Conservation (phyloP, 805 yeast genomes). For the Cyberlindnera mississippiensis region DNA sequence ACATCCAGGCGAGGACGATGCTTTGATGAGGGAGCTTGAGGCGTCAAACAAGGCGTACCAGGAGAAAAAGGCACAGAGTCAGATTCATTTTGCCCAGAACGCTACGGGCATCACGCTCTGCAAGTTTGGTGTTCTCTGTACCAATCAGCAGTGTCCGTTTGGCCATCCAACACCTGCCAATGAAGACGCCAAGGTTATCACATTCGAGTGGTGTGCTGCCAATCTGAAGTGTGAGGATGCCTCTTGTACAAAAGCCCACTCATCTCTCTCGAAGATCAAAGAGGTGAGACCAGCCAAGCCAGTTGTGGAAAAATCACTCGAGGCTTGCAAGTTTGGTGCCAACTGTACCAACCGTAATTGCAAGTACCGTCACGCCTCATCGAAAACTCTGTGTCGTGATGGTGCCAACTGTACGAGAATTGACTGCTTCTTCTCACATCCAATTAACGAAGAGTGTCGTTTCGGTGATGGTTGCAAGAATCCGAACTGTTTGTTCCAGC, state of each 20-base stretch:
- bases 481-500: slow-evolving; percentile 65
- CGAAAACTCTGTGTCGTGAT: slow-evolving; percentile 72
- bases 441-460: slow-evolving; percentile 73
- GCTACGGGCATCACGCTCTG: slow-evolving; percentile 58
- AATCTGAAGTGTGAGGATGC: slow-evolving; percentile 62
- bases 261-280: slow-evolving; percentile 59
- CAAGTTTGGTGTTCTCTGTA: slow-evolving; percentile 71
- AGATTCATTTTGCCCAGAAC: slow-evolving; percentile 28
- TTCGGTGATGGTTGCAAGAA: slow-evolving; percentile 76
- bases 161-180: slow-evolving; percentile 92
- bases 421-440: slow-evolving; percentile 83
- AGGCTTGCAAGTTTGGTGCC: slow-evolving; percentile 77
- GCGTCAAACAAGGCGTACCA: slow-evolving; percentile 51
- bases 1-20: slow-evolving; percentile 84
- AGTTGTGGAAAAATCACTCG: slow-evolving; percentile 50
- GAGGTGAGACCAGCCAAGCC: slow-evolving; percentile 30
- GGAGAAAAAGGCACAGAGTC: slow-evolving; percentile 33
- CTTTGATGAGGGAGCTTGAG: slow-evolving; percentile 62
- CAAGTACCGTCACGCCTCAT: slow-evolving; percentile 79
- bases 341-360: slow-evolving; percentile 76
- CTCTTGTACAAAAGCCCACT: slow-evolving; percentile 72
- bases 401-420: slow-evolving; percentile 74
- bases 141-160: slow-evolving; percentile 77
- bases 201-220: slow-evolving; percentile 71
- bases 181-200: slow-evolving; percentile 62